These are phyloP conservation scores for Corallochytrium limacisporum DNA, from an alignment of 78 protist genomes.

Conservation along the genomic window DNA sequence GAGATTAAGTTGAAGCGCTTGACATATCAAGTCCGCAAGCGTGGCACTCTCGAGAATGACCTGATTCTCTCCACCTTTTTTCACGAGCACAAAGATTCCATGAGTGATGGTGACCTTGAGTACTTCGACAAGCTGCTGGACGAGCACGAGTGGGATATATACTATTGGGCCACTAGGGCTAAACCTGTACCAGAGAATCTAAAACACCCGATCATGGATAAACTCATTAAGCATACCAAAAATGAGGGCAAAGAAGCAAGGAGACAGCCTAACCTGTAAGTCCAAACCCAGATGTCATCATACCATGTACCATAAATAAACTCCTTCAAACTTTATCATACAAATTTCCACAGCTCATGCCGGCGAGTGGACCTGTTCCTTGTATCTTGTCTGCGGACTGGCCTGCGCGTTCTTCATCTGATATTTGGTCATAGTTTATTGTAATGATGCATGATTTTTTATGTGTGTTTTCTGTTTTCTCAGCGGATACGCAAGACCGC, in stretches of 20 bases:
- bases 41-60: constrained; percentile 30
- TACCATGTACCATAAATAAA: no score
- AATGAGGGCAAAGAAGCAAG: neutral
- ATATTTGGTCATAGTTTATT: no score
- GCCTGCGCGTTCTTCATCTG: no score
- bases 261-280: neutral
- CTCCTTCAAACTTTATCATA: no score
- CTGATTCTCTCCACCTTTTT: constrained; percentile 16
- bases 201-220: neutral
- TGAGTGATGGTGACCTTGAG: neutral
- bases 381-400: no score
- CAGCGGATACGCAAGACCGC: no score
- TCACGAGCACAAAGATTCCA: neutral
- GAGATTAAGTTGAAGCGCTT: neutral
- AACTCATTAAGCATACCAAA: neutral
- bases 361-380: no score
- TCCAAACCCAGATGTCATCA: no score
- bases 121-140: constrained; percentile 7
- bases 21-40: constrained; percentile 18
- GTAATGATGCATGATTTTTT: no score
- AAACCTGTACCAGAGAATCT: constrained; percentile 7
- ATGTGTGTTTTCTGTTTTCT: no score
- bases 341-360: no score
- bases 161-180: constrained; percentile 17
- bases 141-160: constrained; percentile 25